These are phyloP conservation scores for Vanilla planifolia DNA, from an alignment of 106 monocot genomes.

Conservation along the genomic window DNA sequence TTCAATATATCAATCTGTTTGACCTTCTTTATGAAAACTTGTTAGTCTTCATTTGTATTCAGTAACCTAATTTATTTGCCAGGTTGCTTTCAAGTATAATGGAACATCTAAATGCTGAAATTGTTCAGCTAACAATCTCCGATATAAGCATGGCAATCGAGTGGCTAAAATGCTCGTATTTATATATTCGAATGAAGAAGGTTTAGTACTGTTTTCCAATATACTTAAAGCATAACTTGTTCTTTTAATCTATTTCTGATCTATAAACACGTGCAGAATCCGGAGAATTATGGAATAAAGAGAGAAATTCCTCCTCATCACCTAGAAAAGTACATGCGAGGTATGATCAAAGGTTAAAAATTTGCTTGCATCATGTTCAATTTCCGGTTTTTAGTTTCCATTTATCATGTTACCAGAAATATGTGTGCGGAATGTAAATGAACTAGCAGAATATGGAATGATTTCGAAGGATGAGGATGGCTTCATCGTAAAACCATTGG, in stretches of 20 bases:
- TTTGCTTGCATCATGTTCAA: neutral
- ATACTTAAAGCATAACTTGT: neutral
- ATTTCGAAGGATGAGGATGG: conserved; percentile 95
- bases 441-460: conserved; percentile 76
- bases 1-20: neutral
- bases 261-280: conserved; percentile 44
- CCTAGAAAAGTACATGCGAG: conserved; percentile 80
- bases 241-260: neutral
- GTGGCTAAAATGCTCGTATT: conserved; percentile 92
- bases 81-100: conserved; percentile 79
- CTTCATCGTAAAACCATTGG: conserved; percentile 86
- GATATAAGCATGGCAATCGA: conserved; percentile 91
- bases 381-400: neutral
- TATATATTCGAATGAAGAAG: conserved; percentile 95
- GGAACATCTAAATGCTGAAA: conserved; percentile 95
- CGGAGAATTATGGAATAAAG: conserved; percentile 90
- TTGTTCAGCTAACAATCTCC: conserved; percentile 80
- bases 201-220: conserved; percentile 17
- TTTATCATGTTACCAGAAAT: conserved; percentile 49
- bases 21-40: neutral
- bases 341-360: conserved; percentile 22
- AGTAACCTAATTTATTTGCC: neutral
- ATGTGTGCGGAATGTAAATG: conserved; percentile 82
- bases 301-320: conserved; percentile 50
- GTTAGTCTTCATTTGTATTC: neutral